phyloP scores from a whole-genome alignment of 148 eudicot species.

The Fagopyrum esculentum region DNA sequence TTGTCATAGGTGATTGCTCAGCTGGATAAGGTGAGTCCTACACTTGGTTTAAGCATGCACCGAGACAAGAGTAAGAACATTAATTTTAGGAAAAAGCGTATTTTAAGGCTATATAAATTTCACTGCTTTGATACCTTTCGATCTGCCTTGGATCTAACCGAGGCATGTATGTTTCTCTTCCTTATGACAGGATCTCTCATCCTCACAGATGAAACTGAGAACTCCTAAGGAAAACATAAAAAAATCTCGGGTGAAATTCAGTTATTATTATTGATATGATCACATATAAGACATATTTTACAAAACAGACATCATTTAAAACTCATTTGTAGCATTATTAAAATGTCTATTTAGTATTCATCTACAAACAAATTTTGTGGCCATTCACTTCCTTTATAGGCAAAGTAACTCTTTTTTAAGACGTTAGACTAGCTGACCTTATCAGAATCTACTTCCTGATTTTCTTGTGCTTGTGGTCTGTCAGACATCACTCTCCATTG shows the following conservation, averaged over 20 bases:
- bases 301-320: background rate
- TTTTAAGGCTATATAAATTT: background rate
- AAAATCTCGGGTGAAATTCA: constrained; percentile 6
- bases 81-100: background rate
- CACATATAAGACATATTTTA: background rate
- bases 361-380: background rate
- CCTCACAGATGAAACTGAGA: constrained; percentile 44
- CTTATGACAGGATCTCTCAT: constrained; percentile 34
- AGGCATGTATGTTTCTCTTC: constrained; percentile 32
- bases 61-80: background rate
- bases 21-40: constrained; percentile 51
- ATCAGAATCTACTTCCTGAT: constrained; percentile 84
- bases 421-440: constrained; percentile 36
- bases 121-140: constrained; percentile 22
- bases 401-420: background rate
- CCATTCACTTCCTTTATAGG: background rate
- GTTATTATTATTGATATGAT: constrained; percentile 7
- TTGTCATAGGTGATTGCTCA: constrained; percentile 61
- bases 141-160: constrained; percentile 25
- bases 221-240: constrained; percentile 34
- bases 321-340: background rate
- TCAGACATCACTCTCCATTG: constrained; percentile 97
- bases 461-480: constrained; percentile 73
- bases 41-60: constrained; percentile 11
- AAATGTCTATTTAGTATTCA: background rate